Percentiles rank a stretch among this genome's conserved stretches.
These are phyloP conservation scores for Tephrocybe sp. DNA, from an alignment of 768 basidiomycete genomes.

Conservation along the genomic window DNA sequence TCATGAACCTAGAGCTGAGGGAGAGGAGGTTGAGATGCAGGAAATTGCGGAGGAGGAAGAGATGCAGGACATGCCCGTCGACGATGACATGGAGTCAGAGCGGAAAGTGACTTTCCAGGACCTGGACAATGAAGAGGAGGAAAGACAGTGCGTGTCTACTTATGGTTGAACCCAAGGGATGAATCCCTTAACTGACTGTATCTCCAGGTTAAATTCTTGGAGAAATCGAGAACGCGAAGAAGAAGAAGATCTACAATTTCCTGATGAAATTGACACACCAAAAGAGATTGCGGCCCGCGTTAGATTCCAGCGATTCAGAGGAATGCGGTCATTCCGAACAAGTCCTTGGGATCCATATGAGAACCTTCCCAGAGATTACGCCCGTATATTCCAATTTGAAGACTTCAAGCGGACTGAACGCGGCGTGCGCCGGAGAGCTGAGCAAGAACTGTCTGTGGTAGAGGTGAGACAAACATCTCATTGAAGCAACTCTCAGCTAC, in stretches of 20 bases:
- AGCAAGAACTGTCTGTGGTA: constrained; percentile 57
- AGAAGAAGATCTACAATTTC: constrained; percentile 83
- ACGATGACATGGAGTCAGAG: constrained; percentile 57
- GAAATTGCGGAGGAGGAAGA: constrained; percentile 61
- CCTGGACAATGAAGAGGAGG: constrained; percentile 82
- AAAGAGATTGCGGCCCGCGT: constrained; percentile 74
- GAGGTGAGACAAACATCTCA: constrained; percentile 49
- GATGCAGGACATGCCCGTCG: constrained; percentile 56
- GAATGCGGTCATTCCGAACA: constrained; percentile 89
- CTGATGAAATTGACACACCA: constrained; percentile 96
- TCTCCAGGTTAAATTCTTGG: constrained; percentile 65
- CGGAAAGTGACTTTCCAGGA: constrained; percentile 69
- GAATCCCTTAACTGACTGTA: constrained; percentile 8
- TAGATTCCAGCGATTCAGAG: constrained; percentile 91
- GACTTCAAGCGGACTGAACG: constrained; percentile 88
- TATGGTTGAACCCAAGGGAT: not conserved
- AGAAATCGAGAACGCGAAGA: constrained; percentile 71
- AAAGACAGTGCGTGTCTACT: constrained; percentile 66
- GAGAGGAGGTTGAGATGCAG: constrained; percentile 32
- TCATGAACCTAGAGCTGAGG: constrained; percentile 43
- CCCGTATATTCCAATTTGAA: constrained; percentile 95
- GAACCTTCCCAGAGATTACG: constrained; percentile 92
- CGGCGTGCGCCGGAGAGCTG: constrained; percentile 62
- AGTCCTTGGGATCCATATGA: constrained; percentile 98
- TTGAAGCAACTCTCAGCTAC: not conserved